Base-by-base conservation (phyloP, 345 rosid species). In the Citrus maxima region DNA sequence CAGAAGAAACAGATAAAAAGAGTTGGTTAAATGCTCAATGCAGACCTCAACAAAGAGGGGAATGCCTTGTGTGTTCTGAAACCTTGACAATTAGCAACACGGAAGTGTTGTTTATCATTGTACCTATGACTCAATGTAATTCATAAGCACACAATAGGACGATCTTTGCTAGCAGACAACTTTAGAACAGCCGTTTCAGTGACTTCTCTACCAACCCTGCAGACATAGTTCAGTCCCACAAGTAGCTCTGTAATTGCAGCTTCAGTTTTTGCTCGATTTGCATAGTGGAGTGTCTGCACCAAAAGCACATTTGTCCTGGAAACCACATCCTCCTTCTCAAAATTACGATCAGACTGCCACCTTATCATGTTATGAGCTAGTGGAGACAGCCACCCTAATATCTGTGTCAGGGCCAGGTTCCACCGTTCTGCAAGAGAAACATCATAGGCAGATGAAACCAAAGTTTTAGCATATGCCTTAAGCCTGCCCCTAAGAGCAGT, bases 251-350 rank as follows among this genome's bases (percentile, higher is more conserved):
- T 80, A 14, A 92, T 88, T 62, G 87, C 91, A 69, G 90, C 88
- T 82, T 92, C 96, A 6, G 93, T 90, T 79, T 89, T 90, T 42
- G 82, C 90, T 82, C 38, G 85, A 78, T 89, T 79, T 13, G 93
- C 93, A 80, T 73, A 92, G 83, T 86, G 83, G 10, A 92, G 88
- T 0, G 92, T 92, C 84, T 88, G 93, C 69, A 90, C 87, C 75
- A 90, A 79, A 80, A 88, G 89, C 77, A 90, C 86, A 70, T 84
- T 86, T 30, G 85, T 76, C 61, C 85, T 68, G 1, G 86, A 87
- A 72, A 79, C 82, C 79, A 83, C 85, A 24, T 77, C 81, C 34
- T 87, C 88, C 75, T 86, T 85, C 88, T 89, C 93, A 59, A 92
- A 85, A 67, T 82, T 88, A 21, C 79, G 86, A 68, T 86, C 92